phyloP scores from a whole-genome alignment of 2,329 filamentous ascomycete genomes.

The Aureobasidium uvarum region DNA sequence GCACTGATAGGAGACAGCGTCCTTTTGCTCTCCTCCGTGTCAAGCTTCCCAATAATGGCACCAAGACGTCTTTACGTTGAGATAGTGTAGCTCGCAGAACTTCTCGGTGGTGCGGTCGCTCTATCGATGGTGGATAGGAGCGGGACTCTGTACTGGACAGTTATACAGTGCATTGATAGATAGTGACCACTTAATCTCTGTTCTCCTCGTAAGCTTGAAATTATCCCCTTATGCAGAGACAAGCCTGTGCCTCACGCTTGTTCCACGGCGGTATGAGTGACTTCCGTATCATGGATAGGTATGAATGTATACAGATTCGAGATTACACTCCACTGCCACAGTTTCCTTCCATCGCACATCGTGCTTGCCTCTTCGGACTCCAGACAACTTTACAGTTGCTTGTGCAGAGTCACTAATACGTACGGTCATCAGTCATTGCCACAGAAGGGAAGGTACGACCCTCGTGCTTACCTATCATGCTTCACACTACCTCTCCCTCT shows the following conservation, averaged over 20 bases:
- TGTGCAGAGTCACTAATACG: not conserved
- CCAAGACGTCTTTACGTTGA: constrained; percentile 35
- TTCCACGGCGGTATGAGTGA: too few species aligned
- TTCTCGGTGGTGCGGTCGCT: not conserved
- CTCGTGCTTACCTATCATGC: not conserved
- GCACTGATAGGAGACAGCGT: constrained; percentile 45
- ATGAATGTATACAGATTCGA: too few species aligned
- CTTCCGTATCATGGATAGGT: too few species aligned
- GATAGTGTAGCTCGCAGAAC: not conserved
- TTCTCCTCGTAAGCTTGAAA: not conserved
- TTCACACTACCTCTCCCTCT: not conserved
- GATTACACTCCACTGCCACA: not conserved
- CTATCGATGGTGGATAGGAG: not conserved
- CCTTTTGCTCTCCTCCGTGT: constrained; percentile 48
- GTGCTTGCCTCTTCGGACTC: not conserved
- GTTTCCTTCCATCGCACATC: not conserved
- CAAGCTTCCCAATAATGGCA: constrained; percentile 45
- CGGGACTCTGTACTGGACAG: not conserved
- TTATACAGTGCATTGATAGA: not conserved
- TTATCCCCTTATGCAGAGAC: too few species aligned
- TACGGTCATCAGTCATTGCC: not conserved
- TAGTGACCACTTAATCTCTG: not conserved
- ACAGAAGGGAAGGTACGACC: not conserved
- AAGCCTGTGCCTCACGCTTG: too few species aligned
- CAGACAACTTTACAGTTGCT: not conserved